phyloP scores from a whole-genome alignment of 805 yeast genomes.

The Metschnikowia chrysomelidarum region DNA sequence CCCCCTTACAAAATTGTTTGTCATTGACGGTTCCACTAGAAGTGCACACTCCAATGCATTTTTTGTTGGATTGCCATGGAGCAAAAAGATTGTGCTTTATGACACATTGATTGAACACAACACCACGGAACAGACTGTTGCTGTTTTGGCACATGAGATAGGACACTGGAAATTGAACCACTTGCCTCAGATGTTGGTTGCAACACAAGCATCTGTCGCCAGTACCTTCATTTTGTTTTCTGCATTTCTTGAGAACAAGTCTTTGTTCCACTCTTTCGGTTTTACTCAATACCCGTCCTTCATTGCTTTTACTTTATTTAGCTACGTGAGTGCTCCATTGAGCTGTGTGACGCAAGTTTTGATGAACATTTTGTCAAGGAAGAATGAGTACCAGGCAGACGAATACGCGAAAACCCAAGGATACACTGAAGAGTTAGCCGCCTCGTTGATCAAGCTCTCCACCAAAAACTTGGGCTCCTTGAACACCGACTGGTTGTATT shows the following conservation, averaged over 20 bases:
- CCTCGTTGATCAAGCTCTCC: slow-evolving; percentile 71
- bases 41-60: slow-evolving; percentile 97
- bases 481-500: slow-evolving; percentile 86
- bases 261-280: slow-evolving; percentile 78
- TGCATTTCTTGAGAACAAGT: slow-evolving; percentile 73
- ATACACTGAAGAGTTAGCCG: slow-evolving; percentile 62
- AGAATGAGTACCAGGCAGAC: slow-evolving; percentile 93
- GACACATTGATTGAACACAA: slow-evolving; percentile 88
- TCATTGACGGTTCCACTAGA: slow-evolving; percentile 95
- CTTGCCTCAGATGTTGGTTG: slow-evolving; percentile 68
- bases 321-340: slow-evolving; percentile 75
- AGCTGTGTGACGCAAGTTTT: slow-evolving; percentile 65
- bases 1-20: slow-evolving; percentile 84
- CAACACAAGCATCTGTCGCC: slow-evolving; percentile 64
- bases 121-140: slow-evolving; percentile 76
- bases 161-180: slow-evolving; percentile 97
- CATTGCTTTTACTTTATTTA: slow-evolving; percentile 78
- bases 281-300: slow-evolving; percentile 66
- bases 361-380: slow-evolving; percentile 73
- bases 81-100: slow-evolving; percentile 89
- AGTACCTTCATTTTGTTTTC: slow-evolving; percentile 71
- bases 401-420: slow-evolving; percentile 77
- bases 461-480: slow-evolving; percentile 81
- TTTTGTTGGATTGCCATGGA: slow-evolving; percentile 95
- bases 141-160: slow-evolving; percentile 96